Conservation (phyloP, 179 eudicot species). For the Beta macrorhiza region DNA sequence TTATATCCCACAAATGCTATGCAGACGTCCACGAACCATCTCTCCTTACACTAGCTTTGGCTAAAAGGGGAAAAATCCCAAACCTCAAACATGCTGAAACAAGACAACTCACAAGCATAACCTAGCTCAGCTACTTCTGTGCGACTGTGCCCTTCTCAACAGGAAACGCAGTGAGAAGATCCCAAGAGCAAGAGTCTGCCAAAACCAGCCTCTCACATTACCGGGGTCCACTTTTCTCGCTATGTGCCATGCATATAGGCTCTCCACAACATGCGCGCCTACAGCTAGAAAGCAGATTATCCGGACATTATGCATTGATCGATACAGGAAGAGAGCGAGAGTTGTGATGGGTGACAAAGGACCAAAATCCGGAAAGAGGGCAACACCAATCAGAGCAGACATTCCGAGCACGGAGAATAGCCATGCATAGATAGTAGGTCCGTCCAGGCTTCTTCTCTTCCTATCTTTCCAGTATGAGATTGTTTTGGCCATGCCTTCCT, state of each 20-base stretch:
- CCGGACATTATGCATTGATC: conserved; percentile 44
- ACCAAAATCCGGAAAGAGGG: conserved; percentile 58
- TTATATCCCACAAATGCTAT: background rate
- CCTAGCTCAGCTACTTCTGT: background rate
- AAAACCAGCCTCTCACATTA: conserved; percentile 80
- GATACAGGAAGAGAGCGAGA: conserved; percentile 43
- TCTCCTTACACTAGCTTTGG: no score
- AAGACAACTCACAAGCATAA: background rate
- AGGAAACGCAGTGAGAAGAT: conserved; percentile 63
- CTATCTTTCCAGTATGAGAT: conserved; percentile 70
- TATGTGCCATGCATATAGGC: conserved; percentile 67
- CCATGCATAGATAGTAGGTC: conserved; percentile 77
- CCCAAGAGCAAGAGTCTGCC: conserved; percentile 75
- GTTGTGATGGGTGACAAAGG: conserved; percentile 52
- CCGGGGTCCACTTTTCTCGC: conserved; percentile 75
- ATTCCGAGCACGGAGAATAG: conserved; percentile 58
- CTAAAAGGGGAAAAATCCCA: background rate
- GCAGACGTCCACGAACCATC: no score
- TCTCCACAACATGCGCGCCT: conserved; percentile 58
- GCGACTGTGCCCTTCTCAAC: conserved; percentile 52
- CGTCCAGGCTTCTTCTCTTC: conserved; percentile 64
- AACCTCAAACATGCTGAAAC: background rate
- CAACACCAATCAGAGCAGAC: conserved; percentile 52
- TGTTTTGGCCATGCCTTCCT: conserved; percentile 76
- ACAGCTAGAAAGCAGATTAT: conserved; percentile 35